Percentiles rank a stretch among this genome's conserved stretches.
Evolutionary conservation across 192 early-diverging fungal genomes (phyloP).

Genomic region (Coemansia asiatica): DNA sequence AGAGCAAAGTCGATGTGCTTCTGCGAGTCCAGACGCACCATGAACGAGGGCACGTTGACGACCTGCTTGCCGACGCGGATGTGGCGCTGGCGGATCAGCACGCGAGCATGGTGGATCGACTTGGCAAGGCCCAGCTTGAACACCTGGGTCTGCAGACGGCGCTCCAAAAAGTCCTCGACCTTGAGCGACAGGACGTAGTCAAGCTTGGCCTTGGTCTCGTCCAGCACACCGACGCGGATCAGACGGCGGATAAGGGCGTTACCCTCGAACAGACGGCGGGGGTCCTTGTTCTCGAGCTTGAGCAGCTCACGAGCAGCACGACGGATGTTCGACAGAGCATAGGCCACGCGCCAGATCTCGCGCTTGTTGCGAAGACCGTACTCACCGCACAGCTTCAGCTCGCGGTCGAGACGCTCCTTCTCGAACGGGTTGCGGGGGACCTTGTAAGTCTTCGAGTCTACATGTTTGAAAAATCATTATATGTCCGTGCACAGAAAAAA

Average conservation of each 20-base stretch:
- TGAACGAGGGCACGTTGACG: conserved; percentile 93
- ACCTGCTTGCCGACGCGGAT: conserved; percentile 98
- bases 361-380: conserved; percentile 99
- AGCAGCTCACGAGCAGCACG: conserved; percentile 99
- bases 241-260: conserved; percentile 98
- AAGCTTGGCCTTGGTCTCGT: conserved; percentile 96
- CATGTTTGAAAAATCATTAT: conserved; percentile 38
- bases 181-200: conserved; percentile 98
- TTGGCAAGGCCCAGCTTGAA: conserved; percentile 97
- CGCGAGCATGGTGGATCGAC: conserved; percentile 98
- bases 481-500: conserved; percentile 5
- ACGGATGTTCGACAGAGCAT: conserved; percentile 98
- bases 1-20: conserved; percentile 82
- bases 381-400: conserved; percentile 93
- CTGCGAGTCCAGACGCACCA: conserved; percentile 85
- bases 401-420: conserved; percentile 92
- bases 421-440: conserved; percentile 97
- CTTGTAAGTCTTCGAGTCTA: conserved; percentile 82
- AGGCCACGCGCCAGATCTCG: conserved; percentile 97
- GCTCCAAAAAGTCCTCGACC: conserved; percentile 99
- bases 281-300: conserved; percentile 94
- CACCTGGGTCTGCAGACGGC: conserved; percentile 98
- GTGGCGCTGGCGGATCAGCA: conserved; percentile 97
- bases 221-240: conserved; percentile 97
- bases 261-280: conserved; percentile 98